These are phyloP conservation scores for Astrephomene gubernaculifera DNA, from an alignment of 139 green algal genomes.

Conservation along the genomic window DNA sequence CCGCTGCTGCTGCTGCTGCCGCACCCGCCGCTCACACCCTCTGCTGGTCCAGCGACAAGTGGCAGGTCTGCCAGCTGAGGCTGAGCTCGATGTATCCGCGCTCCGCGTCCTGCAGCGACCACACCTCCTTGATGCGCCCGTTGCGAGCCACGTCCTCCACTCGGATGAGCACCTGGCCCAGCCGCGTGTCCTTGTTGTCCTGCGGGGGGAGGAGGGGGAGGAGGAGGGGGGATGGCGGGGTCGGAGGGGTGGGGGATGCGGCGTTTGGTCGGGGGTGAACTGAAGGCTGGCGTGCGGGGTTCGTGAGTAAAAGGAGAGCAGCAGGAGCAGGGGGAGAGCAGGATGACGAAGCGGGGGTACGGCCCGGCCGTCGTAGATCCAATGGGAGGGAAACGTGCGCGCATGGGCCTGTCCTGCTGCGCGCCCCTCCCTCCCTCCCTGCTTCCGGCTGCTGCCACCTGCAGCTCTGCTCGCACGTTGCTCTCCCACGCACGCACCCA, in stretches of 20 bases:
- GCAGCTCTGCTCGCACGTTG: too few relatives aligned
- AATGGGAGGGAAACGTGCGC: too few relatives aligned
- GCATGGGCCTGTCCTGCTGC: too few relatives aligned
- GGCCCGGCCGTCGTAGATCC: too few relatives aligned
- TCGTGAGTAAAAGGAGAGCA: neutral
- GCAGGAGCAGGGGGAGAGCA: neutral
- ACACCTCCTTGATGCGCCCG: slow-evolving; percentile 38
- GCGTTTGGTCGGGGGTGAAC: neutral
- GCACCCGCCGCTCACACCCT: neutral
- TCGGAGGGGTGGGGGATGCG: neutral
- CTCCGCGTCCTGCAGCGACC: slow-evolving; percentile 41
- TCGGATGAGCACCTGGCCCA: slow-evolving; percentile 33
- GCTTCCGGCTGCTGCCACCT: too few relatives aligned
- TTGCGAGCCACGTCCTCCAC: slow-evolving; percentile 45
- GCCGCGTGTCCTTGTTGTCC: slow-evolving; percentile 28
- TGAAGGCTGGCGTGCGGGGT: neutral
- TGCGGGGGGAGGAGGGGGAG: neutral
- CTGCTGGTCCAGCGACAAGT: slow-evolving; percentile 28
- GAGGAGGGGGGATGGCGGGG: neutral
- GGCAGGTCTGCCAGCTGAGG: slow-evolving; percentile 39
- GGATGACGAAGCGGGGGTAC: too few relatives aligned
- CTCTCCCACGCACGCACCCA: too few relatives aligned
- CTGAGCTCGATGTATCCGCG: slow-evolving; percentile 46
- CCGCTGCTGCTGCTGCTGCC: neutral
- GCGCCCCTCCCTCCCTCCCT: too few relatives aligned